Evolutionary conservation across 495 filamentous ascomycete species (phyloP).

Genomic region (Lasiosphaeria miniovina): DNA sequence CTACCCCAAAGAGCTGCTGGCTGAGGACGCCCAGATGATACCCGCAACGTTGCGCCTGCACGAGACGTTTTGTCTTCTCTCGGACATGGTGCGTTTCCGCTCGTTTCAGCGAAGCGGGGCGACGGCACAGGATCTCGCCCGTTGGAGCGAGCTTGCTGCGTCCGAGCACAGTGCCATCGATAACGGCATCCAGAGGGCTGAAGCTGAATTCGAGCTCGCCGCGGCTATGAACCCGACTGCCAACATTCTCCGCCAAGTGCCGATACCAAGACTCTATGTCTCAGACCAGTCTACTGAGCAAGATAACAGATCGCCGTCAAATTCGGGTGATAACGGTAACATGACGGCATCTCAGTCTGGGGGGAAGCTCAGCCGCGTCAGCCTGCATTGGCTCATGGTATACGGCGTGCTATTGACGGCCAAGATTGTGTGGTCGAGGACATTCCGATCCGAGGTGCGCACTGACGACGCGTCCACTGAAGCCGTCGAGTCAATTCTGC

Average conservation of each 20-base stretch:
- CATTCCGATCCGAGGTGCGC: conserved; percentile 11
- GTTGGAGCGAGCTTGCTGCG: conserved; percentile 12
- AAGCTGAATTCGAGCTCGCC: conserved; percentile 21
- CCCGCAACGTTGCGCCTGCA: conserved; percentile 20
- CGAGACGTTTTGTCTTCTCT: conserved; percentile 22
- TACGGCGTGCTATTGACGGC: conserved; percentile 22
- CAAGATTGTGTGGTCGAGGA: conserved; percentile 23
- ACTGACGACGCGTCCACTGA: conserved; percentile 17
- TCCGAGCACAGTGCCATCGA: conserved; percentile 14
- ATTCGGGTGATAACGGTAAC: neutral
- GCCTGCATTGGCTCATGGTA: conserved; percentile 19
- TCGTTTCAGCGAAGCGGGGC: conserved; percentile 5
- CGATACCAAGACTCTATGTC: conserved; percentile 3
- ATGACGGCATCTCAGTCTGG: neutral
- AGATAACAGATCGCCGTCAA: neutral
- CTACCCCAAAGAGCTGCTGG: conserved; percentile 20
- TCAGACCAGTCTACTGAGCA: neutral
- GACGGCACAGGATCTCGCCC: neutral
- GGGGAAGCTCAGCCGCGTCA: conserved; percentile 9
- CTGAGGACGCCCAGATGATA: conserved; percentile 18
- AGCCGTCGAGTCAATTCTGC: conserved; percentile 20
- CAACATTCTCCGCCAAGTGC: conserved; percentile 5
- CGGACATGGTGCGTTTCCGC: conserved; percentile 21
- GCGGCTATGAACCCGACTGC: conserved; percentile 17
- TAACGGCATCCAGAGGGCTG: conserved; percentile 16